phyloP scores from a whole-genome alignment of 2,329 filamentous ascomycete species.

The Tolypocladium pustulatum region DNA sequence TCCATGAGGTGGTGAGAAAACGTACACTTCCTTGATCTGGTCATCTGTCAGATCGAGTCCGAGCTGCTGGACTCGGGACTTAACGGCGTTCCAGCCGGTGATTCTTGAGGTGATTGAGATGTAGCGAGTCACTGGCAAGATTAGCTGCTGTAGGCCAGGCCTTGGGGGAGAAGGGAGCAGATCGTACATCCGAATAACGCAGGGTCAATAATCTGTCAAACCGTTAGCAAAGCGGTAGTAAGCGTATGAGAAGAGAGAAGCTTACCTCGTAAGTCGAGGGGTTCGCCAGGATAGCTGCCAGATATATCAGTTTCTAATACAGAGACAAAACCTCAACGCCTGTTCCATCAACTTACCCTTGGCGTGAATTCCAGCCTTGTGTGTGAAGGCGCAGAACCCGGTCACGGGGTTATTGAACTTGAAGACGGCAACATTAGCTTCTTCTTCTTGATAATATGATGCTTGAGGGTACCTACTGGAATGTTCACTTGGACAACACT shows the following conservation, averaged over 20 bases:
- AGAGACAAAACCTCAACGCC: not conserved
- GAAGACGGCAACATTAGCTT: no score
- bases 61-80: not conserved
- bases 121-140: not conserved
- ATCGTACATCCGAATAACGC: not conserved
- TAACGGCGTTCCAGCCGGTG: not conserved
- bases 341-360: not conserved
- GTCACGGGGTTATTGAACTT: not conserved
- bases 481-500: not conserved
- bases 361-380: not conserved
- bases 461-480: no score
- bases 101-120: not conserved
- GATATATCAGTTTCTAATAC: no score
- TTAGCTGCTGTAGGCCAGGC: not conserved
- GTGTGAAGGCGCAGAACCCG: not conserved
- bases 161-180: not conserved
- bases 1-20: not conserved
- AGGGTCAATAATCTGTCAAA: not conserved
- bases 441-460: no score
- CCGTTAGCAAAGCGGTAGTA: not conserved
- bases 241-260: not conserved
- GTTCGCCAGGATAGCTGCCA: not conserved
- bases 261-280: not conserved
- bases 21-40: not conserved
- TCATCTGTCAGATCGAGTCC: not conserved